Evolutionary conservation across 257 asterid species (phyloP).

Genomic region (Anisodus tanguticus): DNA sequence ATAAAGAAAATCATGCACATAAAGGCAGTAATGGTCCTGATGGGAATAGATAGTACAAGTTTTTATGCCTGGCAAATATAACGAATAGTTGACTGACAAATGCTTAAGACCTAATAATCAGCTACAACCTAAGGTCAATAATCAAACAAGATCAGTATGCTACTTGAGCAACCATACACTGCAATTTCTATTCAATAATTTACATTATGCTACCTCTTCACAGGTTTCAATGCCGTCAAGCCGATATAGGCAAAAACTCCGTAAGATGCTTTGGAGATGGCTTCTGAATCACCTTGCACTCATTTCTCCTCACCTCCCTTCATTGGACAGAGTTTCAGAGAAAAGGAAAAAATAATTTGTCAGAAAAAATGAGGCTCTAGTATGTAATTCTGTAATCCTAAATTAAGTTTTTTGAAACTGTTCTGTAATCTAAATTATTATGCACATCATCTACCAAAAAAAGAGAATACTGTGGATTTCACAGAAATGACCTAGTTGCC

Average conservation of each 20-base stretch:
- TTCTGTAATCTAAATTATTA: neutral
- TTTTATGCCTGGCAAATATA: neutral
- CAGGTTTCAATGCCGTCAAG: slow-evolving; percentile 4
- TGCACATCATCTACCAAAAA: neutral
- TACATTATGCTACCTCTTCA: slow-evolving; percentile 17
- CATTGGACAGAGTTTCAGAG: neutral
- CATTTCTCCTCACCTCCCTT: slow-evolving; percentile 8
- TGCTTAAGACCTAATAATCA: neutral
- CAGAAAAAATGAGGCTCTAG: neutral
- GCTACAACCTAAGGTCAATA: neutral
- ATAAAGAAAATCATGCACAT: neutral
- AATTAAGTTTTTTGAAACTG: no score
- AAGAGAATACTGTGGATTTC: neutral
- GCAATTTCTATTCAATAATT: neutral
- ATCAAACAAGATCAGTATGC: neutral
- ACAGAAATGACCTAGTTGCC: neutral
- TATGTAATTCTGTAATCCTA: neutral
- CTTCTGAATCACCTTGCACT: neutral
- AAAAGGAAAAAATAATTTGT: neutral
- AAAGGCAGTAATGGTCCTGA: neutral
- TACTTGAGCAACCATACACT: neutral
- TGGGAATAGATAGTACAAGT: neutral
- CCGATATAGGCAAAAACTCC: neutral
- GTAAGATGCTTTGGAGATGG: neutral
- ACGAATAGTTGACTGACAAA: neutral